phyloP scores from a whole-genome alignment of 768 basidiomycete genomes.

The Mycena alexandri region DNA sequence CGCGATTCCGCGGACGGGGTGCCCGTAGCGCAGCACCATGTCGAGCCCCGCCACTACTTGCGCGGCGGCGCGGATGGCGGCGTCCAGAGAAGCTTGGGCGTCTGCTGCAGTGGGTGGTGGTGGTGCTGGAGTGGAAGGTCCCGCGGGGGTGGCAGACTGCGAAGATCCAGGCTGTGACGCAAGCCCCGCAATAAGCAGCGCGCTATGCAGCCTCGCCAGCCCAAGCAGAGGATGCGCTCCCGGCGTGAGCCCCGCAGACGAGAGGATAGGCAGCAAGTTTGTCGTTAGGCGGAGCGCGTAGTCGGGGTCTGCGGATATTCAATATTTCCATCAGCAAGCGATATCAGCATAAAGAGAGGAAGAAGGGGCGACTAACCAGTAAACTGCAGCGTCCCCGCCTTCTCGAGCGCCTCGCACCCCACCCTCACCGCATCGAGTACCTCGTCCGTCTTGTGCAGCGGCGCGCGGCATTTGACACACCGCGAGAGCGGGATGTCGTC shows the following conservation, averaged over 20 bases:
- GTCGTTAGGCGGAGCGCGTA: constrained; percentile 72
- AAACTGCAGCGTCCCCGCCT: constrained; percentile 73
- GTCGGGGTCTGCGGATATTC: constrained; percentile 60
- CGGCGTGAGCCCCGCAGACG: constrained; percentile 68
- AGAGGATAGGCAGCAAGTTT: constrained; percentile 75
- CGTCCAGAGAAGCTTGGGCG: constrained; percentile 53
- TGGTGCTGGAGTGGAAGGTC: no score
- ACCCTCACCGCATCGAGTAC: constrained; percentile 75
- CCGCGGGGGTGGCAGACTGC: no score
- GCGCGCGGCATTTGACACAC: constrained; percentile 69
- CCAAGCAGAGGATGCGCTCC: constrained; percentile 85
- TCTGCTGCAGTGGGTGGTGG: background rate
- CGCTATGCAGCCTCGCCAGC: constrained; percentile 76
- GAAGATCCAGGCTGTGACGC: constrained; percentile 28
- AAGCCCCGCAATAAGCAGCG: constrained; percentile 71
- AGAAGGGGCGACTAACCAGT: constrained; percentile 57
- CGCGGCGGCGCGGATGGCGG: constrained; percentile 69
- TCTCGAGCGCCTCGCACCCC: constrained; percentile 81
- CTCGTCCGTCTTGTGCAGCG: constrained; percentile 61
- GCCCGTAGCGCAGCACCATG: constrained; percentile 68
- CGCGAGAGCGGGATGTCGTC: constrained; percentile 66
- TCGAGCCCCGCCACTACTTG: constrained; percentile 67
- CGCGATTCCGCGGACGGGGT: constrained; percentile 83
- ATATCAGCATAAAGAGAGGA: constrained; percentile 7
- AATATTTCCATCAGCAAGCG: background rate